Base-by-base conservation (phyloP, 75 land plant genomes). In the Selaginella tamariscina region DNA sequence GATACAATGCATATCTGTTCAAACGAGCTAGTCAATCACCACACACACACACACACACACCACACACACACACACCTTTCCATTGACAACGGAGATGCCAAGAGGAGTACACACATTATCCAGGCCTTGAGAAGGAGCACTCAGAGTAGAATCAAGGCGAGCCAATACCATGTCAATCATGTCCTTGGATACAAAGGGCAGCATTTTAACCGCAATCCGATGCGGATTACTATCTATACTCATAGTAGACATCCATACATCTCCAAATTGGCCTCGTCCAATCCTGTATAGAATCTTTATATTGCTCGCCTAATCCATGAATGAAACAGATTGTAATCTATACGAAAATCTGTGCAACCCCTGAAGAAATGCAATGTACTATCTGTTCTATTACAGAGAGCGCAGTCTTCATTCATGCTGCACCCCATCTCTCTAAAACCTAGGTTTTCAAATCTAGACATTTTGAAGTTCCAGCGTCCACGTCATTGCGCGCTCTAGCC, bases 161-260 rank as follows among this genome's bases (percentile, higher is more conserved):
- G 69, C 68, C 69, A 84, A 65, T 15, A 91, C 57, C 13, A 64
- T 55, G 27, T 66, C 70, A 65, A 80, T 70, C 33, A 82, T 78
- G 30, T 86, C 88, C 24, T 85, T 84, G 15, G 77, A 77, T 11
- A 85, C 65, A 0, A 77, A 77, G 67, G 81, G 73, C 29, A 95
- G 78, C 87, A 88, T 84, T 68, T 95, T 95, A 65, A 87, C 81
- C 28, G 87, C 97, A 24, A 95, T 89, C 79, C 87, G 91, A 80
- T 81, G 92, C 64, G 66, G 78, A 33, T 84, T 80, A 54, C 84
- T 72, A 1, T 78, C 73, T 15, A 30, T 75, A 77, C 89, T 88
- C 57, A 79, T 85, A n/a, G 92, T 91, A 8, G 99, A 91, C 29
- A 95, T 71, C 96, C 92, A 90, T 27, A 88, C 85, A 79, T 95